Conservation (phyloP, 2,329 filamentous ascomycete species). For the Fusarium bactridioides region DNA sequence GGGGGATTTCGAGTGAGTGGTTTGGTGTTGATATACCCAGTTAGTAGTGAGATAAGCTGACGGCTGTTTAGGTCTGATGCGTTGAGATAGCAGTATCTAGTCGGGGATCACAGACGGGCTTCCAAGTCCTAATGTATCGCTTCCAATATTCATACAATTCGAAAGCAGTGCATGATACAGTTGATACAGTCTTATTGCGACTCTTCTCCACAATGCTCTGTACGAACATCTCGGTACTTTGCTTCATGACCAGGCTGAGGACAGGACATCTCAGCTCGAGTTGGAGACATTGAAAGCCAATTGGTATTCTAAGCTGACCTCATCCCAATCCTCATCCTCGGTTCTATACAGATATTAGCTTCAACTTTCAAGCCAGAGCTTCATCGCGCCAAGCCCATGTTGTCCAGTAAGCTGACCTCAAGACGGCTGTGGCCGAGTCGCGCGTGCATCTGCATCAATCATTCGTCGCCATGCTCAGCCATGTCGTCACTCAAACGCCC, state of each 20-base stretch:
- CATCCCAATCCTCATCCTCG: neutral
- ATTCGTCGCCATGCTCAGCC: slow-evolving; percentile 13
- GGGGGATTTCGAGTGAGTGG: neutral
- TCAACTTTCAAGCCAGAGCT: neutral
- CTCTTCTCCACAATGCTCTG: neutral
- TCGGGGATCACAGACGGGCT: neutral
- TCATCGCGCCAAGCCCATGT: slow-evolving; percentile 1
- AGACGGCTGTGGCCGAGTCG: neutral
- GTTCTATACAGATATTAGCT: neutral
- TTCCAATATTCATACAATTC: neutral
- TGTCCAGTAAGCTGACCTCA: slow-evolving; percentile 22
- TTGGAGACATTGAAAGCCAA: neutral
- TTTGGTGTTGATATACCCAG: slow-evolving; percentile 11
- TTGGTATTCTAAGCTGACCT: slow-evolving; percentile 19
- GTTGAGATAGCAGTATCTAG: neutral
- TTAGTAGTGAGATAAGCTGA: slow-evolving; percentile 21
- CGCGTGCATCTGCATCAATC: neutral
- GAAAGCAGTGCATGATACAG: neutral
- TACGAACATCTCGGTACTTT: neutral
- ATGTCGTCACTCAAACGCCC: slow-evolving; percentile 33
- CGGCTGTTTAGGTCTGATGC: slow-evolving; percentile 3
- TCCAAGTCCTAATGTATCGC: neutral
- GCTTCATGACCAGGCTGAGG: neutral
- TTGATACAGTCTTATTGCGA: neutral
- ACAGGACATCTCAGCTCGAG: neutral